These are phyloP conservation scores for Sporothrix luriei DNA, from an alignment of 2,329 filamentous ascomycete genomes.

Conservation along the genomic window DNA sequence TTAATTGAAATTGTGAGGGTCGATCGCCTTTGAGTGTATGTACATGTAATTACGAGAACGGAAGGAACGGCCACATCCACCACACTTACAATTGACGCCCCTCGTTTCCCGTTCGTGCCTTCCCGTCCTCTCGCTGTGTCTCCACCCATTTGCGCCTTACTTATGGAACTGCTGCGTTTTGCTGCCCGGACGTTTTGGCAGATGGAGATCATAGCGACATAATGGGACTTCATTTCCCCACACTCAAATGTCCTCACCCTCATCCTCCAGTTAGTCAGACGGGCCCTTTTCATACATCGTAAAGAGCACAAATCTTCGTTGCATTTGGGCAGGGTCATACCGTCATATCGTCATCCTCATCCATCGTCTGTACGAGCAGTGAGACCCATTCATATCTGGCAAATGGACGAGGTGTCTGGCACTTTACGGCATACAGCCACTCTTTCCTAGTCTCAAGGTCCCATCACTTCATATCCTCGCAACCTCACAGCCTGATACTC, in stretches of 20 bases:
- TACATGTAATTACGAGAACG: conserved; percentile 16
- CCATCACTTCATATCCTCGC: neutral
- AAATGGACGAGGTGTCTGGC: neutral
- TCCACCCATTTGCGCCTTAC: conserved; percentile 27
- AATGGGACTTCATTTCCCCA: neutral
- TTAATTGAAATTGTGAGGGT: conserved; percentile 16
- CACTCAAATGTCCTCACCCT: conserved; percentile 17
- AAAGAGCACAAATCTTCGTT: neutral
- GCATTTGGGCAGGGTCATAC: neutral
- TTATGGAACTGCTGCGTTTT: neutral
- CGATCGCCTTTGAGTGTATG: neutral
- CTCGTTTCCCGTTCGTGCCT: conserved; percentile 19
- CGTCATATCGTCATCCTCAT: neutral
- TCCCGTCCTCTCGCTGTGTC: conserved; percentile 24
- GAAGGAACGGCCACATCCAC: conserved; percentile 1
- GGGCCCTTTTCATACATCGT: neutral
- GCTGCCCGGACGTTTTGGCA: neutral
- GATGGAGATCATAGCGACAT: neutral
- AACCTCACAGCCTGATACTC: neutral
- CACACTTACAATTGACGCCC: neutral
- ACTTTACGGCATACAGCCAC: neutral
- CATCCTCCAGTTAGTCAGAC: conserved; percentile 1
- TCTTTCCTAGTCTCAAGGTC: neutral
- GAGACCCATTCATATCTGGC: neutral
- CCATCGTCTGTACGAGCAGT: neutral